A percentile compares a stretch with the other conserved stretches of the same genome.
phyloP scores from a whole-genome alignment of 352 stramenopile species.

The Blastocystis hominis region DNA sequence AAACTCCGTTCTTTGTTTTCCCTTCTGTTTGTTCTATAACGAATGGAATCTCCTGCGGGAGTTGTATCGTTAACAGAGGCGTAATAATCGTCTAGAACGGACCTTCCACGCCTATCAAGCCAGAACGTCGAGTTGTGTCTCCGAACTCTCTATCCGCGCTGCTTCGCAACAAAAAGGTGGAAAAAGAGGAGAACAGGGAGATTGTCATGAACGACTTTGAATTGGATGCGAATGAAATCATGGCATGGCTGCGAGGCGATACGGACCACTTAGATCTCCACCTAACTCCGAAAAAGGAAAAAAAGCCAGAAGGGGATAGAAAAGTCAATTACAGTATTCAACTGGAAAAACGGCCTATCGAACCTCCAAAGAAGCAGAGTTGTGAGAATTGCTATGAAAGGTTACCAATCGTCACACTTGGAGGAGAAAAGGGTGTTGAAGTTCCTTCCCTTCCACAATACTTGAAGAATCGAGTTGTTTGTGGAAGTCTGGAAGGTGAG shows the following conservation, averaged over 20 bases:
- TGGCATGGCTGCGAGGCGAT: neutral
- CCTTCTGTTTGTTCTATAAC: neutral
- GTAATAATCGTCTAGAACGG: no score
- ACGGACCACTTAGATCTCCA: neutral
- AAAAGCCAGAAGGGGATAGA: neutral
- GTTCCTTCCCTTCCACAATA: neutral
- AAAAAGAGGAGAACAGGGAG: no score
- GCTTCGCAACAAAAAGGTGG: no score
- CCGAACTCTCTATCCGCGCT: no score
- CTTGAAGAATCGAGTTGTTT: neutral
- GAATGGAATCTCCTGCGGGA: no score
- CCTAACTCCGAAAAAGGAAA: neutral
- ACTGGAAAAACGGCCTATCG: neutral
- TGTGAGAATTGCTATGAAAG: neutral
- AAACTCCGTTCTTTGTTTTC: neutral
- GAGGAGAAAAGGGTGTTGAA: neutral
- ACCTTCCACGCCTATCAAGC: no score
- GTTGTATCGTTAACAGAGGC: no score
- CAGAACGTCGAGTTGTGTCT: no score
- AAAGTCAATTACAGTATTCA: neutral
- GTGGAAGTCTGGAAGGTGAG: neutral
- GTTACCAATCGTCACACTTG: neutral
- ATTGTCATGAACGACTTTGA: conserved; percentile 25
- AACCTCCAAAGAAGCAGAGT: neutral
- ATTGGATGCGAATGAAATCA: neutral